Percentiles rank a stretch among this genome's conserved stretches.
phyloP scores from a whole-genome alignment of 306 rosid species.

The Quercus parvula region DNA sequence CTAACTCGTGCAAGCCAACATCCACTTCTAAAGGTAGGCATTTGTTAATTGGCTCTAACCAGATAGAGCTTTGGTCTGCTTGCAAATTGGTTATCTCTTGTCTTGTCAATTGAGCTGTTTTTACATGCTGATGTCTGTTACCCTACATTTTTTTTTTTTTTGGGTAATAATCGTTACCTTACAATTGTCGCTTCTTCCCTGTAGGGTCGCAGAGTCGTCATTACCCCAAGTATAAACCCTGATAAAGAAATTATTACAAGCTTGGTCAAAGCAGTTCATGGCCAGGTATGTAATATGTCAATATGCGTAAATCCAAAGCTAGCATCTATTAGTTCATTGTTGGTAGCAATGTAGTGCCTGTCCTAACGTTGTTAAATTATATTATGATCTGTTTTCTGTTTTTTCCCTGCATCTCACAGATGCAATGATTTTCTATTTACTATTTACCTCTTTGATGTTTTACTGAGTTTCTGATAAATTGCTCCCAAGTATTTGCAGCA shows the following conservation, averaged over 20 bases:
- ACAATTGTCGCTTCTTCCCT: constrained; percentile 18
- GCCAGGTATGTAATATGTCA: constrained; percentile 36
- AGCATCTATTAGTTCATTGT: constrained; percentile 3
- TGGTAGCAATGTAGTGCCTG: constrained; percentile 8
- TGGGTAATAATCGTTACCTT: background rate
- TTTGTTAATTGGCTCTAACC: constrained; percentile 5
- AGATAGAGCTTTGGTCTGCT: constrained; percentile 2
- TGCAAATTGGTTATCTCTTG: background rate
- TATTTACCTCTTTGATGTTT: background rate
- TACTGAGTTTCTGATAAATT: background rate
- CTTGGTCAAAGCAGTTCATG: constrained; percentile 45
- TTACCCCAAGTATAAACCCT: constrained; percentile 50
- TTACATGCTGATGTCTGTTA: constrained; percentile 4
- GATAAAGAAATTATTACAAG: constrained; percentile 33
- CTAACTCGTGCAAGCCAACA: constrained; percentile 61
- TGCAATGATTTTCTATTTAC: background rate
- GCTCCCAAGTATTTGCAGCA: constrained; percentile 19
- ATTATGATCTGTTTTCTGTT: background rate
- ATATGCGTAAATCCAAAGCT: constrained; percentile 8
- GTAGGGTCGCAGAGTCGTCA: constrained; percentile 39
- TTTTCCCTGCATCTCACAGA: background rate
- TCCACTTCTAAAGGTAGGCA: constrained; percentile 68
- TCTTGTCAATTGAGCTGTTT: background rate
- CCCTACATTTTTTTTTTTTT: constrained; percentile 8
- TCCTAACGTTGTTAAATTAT: background rate